Conservation (phyloP, 2,329 filamentous ascomycete species). For the Tolypocladium guangdongense region DNA sequence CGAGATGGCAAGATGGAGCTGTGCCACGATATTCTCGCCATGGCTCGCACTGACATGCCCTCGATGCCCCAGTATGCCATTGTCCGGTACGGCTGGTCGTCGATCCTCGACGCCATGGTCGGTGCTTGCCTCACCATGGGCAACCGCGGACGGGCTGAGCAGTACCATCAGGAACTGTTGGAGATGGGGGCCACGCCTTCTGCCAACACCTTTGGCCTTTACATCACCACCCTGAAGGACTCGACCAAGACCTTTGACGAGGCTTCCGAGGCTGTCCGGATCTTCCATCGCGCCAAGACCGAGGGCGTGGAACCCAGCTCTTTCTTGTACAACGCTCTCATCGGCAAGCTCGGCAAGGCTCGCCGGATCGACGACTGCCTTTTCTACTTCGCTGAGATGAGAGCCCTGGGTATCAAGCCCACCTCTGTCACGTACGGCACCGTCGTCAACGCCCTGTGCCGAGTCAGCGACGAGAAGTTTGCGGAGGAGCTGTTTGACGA, state of each 20-base stretch:
- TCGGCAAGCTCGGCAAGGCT: constrained; percentile 96
- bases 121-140: constrained; percentile 79
- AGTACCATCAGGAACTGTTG: constrained; percentile 84
- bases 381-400: constrained; percentile 98
- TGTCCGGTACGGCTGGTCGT: constrained; percentile 91
- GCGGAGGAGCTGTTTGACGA: constrained; percentile 97
- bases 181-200: constrained; percentile 86
- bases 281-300: constrained; percentile 86
- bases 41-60: constrained; percentile 84
- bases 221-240: constrained; percentile 98
- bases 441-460: constrained; percentile 93
- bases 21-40: constrained; percentile 76
- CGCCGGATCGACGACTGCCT: constrained; percentile 96
- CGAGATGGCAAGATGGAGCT: constrained; percentile 73
- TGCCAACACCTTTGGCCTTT: constrained; percentile 94
- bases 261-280: constrained; percentile 90
- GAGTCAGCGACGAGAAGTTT: constrained; percentile 94
- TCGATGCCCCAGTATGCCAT: constrained; percentile 72
- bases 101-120: constrained; percentile 93
- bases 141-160: constrained; percentile 68
- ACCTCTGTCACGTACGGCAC: constrained; percentile 98
- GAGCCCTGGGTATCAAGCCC: constrained; percentile 79
- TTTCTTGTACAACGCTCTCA: constrained; percentile 95
- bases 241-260: constrained; percentile 97
- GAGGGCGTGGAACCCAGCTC: constrained; percentile 94